A percentile compares a stretch with the other conserved stretches of the same genome.
Evolutionary conservation across 768 basidiomycete genomes (phyloP).

Genomic region (Lanmaoa pseudosensibilis): DNA sequence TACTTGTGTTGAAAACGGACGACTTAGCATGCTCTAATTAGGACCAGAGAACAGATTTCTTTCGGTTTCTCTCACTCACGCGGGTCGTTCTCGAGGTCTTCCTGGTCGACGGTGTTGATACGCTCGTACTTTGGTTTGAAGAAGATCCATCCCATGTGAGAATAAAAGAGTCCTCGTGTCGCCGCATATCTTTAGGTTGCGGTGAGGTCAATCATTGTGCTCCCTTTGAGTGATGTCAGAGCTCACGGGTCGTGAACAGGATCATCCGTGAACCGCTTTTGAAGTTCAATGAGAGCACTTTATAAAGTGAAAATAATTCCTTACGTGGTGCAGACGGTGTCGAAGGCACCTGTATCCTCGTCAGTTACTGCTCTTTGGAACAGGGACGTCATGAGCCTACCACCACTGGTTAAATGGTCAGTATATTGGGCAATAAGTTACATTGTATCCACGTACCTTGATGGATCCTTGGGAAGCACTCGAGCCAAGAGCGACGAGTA

Average conservation of each 20-base stretch:
- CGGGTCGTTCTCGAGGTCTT: constrained; percentile 5
- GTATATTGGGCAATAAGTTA: not conserved
- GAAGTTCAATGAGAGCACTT: not conserved
- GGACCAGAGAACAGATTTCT: not conserved
- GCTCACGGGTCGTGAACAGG: constrained; percentile 14
- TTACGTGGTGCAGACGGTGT: constrained; percentile 14
- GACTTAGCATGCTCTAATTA: not conserved
- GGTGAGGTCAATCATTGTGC: not conserved
- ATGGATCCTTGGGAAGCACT: constrained; percentile 12
- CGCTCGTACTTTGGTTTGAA: constrained; percentile 12
- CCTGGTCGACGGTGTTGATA: constrained; percentile 3
- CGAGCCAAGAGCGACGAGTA: constrained; percentile 6
- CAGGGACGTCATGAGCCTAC: not conserved
- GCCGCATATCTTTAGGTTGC: constrained; percentile 7
- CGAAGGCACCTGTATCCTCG: constrained; percentile 7
- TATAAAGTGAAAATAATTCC: not conserved
- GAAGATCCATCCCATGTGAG: constrained; percentile 14
- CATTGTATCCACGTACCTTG: not conserved
- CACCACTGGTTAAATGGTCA: constrained; percentile 7
- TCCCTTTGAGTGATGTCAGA: not conserved
- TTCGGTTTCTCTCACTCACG: constrained; percentile 8
- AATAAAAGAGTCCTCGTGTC: constrained; percentile 9
- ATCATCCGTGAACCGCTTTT: constrained; percentile 11
- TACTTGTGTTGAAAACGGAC: constrained; percentile 13
- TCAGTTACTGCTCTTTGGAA: not conserved